phyloP scores from a whole-genome alignment of 2,329 filamentous ascomycete species.

The Monosporascus sp. region DNA sequence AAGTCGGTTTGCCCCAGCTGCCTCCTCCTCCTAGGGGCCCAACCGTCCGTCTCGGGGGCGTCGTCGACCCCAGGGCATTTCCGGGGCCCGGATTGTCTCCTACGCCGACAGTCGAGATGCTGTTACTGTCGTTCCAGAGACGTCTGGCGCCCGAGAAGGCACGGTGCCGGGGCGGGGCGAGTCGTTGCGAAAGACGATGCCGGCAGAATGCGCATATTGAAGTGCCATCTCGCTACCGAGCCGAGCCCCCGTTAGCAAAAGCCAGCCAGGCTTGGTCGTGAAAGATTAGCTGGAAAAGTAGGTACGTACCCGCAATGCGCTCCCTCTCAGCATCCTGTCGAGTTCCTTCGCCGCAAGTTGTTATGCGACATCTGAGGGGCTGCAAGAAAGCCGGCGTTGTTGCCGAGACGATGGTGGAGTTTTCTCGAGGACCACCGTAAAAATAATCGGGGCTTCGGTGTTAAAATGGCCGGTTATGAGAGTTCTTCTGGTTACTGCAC shows the following conservation, averaged over 20 bases:
- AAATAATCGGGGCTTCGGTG: not conserved
- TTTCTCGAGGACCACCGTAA: not conserved
- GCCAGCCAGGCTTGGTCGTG: not conserved
- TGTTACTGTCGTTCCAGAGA: constrained; percentile 4
- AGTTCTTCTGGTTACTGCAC: not conserved
- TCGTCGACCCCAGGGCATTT: not conserved
- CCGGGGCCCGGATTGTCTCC: not conserved
- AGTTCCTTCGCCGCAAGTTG: constrained; percentile 5
- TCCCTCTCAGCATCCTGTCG: constrained; percentile 26
- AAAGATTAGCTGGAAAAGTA: too few relatives aligned
- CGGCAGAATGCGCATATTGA: constrained; percentile 27
- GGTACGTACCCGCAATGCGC: constrained; percentile 19
- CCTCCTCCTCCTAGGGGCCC: not conserved
- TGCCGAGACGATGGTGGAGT: not conserved
- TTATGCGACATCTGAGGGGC: constrained; percentile 16
- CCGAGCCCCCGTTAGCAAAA: not conserved
- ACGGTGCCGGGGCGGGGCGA: constrained; percentile 8
- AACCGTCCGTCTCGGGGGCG: not conserved
- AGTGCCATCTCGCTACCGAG: constrained; percentile 17
- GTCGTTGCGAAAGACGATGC: constrained; percentile 17
- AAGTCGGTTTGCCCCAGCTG: constrained; percentile 12
- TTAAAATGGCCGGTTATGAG: not conserved
- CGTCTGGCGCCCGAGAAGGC: constrained; percentile 12
- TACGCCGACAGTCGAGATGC: not conserved
- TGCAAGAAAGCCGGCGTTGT: constrained; percentile 1